phyloP scores from a whole-genome alignment of 2,329 filamentous ascomycete genomes.

The Colletotrichum trifolii region DNA sequence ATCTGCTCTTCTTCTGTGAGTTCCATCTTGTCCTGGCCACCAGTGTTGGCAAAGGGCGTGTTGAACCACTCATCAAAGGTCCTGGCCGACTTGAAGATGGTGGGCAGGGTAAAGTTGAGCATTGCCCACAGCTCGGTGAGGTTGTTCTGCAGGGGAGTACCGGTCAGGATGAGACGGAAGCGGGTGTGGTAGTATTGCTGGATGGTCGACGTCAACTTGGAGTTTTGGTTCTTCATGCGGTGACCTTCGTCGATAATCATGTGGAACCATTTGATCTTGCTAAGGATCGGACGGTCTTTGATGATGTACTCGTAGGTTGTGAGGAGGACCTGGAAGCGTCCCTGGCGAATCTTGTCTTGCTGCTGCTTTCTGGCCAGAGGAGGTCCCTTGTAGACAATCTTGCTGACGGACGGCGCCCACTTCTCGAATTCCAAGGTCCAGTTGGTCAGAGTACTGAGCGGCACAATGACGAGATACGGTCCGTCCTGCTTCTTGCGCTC shows the following conservation, averaged over 20 bases:
- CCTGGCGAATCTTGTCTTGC: constrained; percentile 93
- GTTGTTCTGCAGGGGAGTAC: constrained; percentile 97
- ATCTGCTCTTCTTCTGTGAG: constrained; percentile 99
- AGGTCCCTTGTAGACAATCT: constrained; percentile 97
- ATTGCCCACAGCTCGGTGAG: constrained; percentile 95
- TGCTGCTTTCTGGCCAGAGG: constrained; percentile 88
- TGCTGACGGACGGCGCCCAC: constrained; percentile 89
- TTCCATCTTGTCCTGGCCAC: constrained; percentile 98
- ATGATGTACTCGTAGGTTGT: constrained; percentile 99
- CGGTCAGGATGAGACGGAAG: constrained; percentile 95
- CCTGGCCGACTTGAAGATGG: constrained; percentile 98
- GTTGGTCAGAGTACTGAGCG: constrained; percentile 95
- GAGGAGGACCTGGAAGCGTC: constrained; percentile 93
- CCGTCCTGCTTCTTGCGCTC: constrained; percentile 93
- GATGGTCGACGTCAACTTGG: constrained; percentile 94
- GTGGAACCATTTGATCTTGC: constrained; percentile 99
- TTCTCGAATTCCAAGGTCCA: constrained; percentile 99
- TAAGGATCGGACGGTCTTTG: constrained; percentile 93
- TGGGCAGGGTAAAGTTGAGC: constrained; percentile 97
- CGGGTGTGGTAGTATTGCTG: constrained; percentile 95
- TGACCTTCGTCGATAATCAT: constrained; percentile 99
- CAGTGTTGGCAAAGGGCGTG: constrained; percentile 97
- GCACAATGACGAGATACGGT: constrained; percentile 96
- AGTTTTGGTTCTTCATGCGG: constrained; percentile 98
- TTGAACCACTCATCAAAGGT: constrained; percentile 99